phyloP scores from a whole-genome alignment of 371 early-diverging fungal genomes.

The Actinomortierella ambigua region DNA sequence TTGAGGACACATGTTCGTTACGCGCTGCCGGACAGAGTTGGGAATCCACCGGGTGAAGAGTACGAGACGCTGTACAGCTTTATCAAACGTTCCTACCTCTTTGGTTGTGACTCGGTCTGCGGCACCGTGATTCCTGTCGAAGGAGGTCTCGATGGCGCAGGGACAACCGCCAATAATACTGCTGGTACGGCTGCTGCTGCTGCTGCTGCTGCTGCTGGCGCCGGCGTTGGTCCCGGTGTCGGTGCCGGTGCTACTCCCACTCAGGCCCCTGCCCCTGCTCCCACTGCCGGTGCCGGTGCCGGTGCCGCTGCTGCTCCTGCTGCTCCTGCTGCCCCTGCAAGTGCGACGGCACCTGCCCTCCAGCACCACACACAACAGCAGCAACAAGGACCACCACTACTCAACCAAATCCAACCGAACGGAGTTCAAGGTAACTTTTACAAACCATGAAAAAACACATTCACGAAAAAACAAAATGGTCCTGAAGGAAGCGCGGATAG shows the following conservation, averaged over 20 bases:
- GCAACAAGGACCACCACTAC: slow-evolving; percentile 7
- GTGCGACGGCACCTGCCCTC: not conserved
- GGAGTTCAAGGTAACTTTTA: too few species aligned
- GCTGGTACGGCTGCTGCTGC: slow-evolving; percentile 9
- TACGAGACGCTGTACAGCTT: slow-evolving; percentile 42
- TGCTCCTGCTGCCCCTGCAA: too few species aligned
- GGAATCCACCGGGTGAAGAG: slow-evolving; percentile 42
- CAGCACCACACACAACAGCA: slow-evolving; percentile 1
- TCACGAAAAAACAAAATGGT: too few species aligned
- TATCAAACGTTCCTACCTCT: slow-evolving; percentile 39
- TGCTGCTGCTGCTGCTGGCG: not conserved
- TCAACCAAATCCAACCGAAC: not conserved
- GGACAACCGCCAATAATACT: slow-evolving; percentile 1
- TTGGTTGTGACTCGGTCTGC: slow-evolving; percentile 45
- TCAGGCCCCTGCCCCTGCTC: too few species aligned
- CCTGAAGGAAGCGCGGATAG: too few species aligned
- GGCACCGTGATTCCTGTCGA: slow-evolving; percentile 45
- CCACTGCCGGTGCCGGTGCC: not conserved
- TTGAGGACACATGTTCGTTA: slow-evolving; percentile 34
- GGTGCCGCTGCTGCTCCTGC: slow-evolving; percentile 1
- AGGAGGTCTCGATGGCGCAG: slow-evolving; percentile 31
- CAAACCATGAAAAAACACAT: too few species aligned
- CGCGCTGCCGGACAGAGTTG: slow-evolving; percentile 39
- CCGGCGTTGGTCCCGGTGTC: not conserved
- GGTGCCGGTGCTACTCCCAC: not conserved